A percentile compares a stretch with the other conserved stretches of the same genome.
phyloP scores from a whole-genome alignment of 2,329 filamentous ascomycete genomes.

The Stagonosporopsis rhizophila region DNA sequence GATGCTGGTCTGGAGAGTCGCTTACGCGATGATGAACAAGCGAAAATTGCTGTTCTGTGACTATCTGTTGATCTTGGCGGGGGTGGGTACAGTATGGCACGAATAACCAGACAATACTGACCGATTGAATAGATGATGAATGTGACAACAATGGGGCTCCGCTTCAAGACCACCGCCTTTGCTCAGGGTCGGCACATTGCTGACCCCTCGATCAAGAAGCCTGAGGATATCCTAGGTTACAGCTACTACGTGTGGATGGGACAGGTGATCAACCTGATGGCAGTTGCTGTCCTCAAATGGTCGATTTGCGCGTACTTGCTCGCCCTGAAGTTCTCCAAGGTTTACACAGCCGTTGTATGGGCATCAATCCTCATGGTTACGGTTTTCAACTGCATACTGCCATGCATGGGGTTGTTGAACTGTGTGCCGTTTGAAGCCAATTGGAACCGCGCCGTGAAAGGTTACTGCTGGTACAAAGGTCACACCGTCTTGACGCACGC shows the following conservation, averaged over 20 bases:
- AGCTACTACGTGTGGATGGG: slow-evolving; percentile 32
- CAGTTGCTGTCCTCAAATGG: slow-evolving; percentile 31
- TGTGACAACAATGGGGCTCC: slow-evolving; percentile 22
- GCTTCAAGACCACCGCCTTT: slow-evolving; percentile 23
- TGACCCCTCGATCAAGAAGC: slow-evolving; percentile 30
- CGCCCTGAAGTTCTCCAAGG: slow-evolving; percentile 30
- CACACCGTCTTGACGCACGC: slow-evolving; percentile 23
- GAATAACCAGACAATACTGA: background rate
- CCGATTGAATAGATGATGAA: slow-evolving; percentile 22
- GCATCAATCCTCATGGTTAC: slow-evolving; percentile 33
- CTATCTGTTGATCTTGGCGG: slow-evolving; percentile 30
- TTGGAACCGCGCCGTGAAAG: slow-evolving; percentile 31
- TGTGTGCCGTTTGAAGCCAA: slow-evolving; percentile 38
- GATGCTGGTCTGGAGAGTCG: slow-evolving; percentile 31
- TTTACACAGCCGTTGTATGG: slow-evolving; percentile 34
- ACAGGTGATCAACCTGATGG: slow-evolving; percentile 37
- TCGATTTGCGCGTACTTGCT: slow-evolving; percentile 41
- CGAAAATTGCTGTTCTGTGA: slow-evolving; percentile 35
- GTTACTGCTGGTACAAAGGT: slow-evolving; percentile 33
- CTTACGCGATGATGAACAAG: slow-evolving; percentile 26
- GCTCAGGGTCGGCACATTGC: slow-evolving; percentile 34
- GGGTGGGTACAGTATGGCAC: slow-evolving; percentile 18
- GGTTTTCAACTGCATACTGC: slow-evolving; percentile 32
- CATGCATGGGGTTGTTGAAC: slow-evolving; percentile 28
- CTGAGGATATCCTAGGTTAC: slow-evolving; percentile 26